Base-by-base conservation (phyloP, 257 asterid species). In the Ajuga chamaepitys region DNA sequence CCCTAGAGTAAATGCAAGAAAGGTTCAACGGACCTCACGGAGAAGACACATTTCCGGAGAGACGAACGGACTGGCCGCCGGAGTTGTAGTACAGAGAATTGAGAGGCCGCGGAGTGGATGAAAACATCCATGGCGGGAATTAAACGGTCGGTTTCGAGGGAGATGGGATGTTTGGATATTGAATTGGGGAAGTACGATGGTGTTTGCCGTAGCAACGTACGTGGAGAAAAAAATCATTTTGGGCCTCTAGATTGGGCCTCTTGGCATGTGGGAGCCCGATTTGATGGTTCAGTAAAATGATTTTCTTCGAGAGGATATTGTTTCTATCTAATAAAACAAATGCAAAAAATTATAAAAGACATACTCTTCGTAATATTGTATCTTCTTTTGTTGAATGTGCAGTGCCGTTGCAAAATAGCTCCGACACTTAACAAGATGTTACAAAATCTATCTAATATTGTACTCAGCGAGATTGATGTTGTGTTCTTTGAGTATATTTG, bases 71-170 rank as follows among this genome's bases (percentile, higher is more conserved):
- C 69, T 46, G 40, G 56, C 18, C 65, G 77, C 30, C 55, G 79
- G 74, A 65, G 66, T 7, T 57, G 73, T 74, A 81, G 28, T 32
- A 71, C 17, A 42, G 75, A 70, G 56, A 84, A 70, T 53, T 82
- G 80, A 63, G 82, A 72, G 74, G 78, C 72, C 42, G 85, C 70
- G 53, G 87, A 67, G 83, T 73, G 76, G 62, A 74, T 76, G 74
- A 88, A 79, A 55, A 78, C 79, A 79, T 82, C 86, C 97, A 90
- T 90, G 85, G 61, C 67, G 67, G 67, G 82, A 74, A 74, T 12
- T 52, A 58, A 70, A 58, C 70, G 70, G 74, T 64, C 30, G 71
- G 70, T 45, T 52, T 28, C 13, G n/a, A 6, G 32, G 70, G 42
- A 21, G 50, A 14, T 44, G 57, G 14, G 41, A 9, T 24, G 60